Conservation (phyloP, 805 yeast genomes). For the Barnettozyma populi region DNA sequence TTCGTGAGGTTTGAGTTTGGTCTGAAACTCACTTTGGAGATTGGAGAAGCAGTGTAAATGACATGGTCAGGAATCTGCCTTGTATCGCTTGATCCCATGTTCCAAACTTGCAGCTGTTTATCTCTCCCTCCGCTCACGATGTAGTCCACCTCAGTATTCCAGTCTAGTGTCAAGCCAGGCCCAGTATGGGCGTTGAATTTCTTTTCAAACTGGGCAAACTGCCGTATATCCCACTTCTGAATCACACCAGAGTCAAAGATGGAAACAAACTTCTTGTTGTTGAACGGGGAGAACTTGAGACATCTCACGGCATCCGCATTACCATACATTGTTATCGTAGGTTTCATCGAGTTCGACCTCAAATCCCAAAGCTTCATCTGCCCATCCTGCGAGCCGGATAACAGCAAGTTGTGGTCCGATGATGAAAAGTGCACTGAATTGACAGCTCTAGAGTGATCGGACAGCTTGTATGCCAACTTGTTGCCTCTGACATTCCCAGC, state of each 20-base stretch:
- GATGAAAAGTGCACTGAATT: constrained; percentile 40
- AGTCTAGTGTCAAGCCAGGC: constrained; percentile 81
- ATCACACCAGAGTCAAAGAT: constrained; percentile 87
- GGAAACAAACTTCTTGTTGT: constrained; percentile 56
- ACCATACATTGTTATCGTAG: constrained; percentile 47
- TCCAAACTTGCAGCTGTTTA: constrained; percentile 75
- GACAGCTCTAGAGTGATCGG: constrained; percentile 42
- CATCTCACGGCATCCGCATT: constrained; percentile 69
- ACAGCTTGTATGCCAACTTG: constrained; percentile 27
- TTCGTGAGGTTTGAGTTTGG: constrained; percentile 31
- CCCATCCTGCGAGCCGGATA: constrained; percentile 79
- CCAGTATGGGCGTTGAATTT: constrained; percentile 86
- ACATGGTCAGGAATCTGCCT: constrained; percentile 59
- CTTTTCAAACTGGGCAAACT: constrained; percentile 55
- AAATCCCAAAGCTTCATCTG: constrained; percentile 73
- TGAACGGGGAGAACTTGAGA: constrained; percentile 48
- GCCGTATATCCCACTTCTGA: constrained; percentile 82
- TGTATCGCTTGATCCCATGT: constrained; percentile 36
- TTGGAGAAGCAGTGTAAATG: constrained; percentile 70
- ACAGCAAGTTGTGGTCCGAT: constrained; percentile 31
- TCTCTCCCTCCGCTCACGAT: constrained; percentile 93
- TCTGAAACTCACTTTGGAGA: constrained; percentile 71
- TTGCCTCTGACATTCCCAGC: constrained; percentile 25
- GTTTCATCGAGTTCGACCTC: constrained; percentile 40
- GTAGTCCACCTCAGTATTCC: constrained; percentile 81